phyloP scores from a whole-genome alignment of 495 filamentous ascomycete species.

The Tuber aestivum region DNA sequence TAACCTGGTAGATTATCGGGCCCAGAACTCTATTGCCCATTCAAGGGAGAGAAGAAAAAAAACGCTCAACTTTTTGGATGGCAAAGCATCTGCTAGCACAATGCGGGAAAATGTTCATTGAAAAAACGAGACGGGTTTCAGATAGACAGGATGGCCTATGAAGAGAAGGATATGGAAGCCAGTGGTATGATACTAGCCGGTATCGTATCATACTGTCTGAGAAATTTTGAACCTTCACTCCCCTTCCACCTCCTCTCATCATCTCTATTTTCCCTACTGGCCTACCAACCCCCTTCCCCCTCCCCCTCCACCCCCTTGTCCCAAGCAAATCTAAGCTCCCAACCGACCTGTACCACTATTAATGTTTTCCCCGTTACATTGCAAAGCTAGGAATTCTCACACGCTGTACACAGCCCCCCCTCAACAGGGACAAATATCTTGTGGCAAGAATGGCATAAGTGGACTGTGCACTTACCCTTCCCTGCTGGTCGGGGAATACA shows the following conservation, averaged over 20 bases:
- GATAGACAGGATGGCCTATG: too few species aligned
- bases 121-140: not conserved
- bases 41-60: too few species aligned
- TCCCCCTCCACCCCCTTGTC: too few species aligned
- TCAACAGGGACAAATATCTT: not conserved
- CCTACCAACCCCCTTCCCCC: not conserved
- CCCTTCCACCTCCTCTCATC: not conserved
- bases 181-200: not conserved
- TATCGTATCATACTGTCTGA: not conserved
- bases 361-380: not conserved
- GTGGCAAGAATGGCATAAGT: not conserved
- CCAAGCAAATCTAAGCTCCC: not conserved
- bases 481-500: not conserved
- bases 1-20: too few species aligned
- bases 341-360: not conserved
- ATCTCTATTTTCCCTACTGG: not conserved
- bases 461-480: not conserved
- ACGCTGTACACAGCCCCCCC: not conserved
- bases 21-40: too few species aligned
- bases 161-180: not conserved
- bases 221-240: not conserved
- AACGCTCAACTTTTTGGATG: too few species aligned
- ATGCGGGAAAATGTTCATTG: not conserved
- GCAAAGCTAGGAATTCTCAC: not conserved
- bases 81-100: not conserved